Evolutionary conservation across 2,329 filamentous ascomycete species (phyloP), one percentile per base, ranked within the genome.

Genomic region (Ascochyta rabiei): DNA sequence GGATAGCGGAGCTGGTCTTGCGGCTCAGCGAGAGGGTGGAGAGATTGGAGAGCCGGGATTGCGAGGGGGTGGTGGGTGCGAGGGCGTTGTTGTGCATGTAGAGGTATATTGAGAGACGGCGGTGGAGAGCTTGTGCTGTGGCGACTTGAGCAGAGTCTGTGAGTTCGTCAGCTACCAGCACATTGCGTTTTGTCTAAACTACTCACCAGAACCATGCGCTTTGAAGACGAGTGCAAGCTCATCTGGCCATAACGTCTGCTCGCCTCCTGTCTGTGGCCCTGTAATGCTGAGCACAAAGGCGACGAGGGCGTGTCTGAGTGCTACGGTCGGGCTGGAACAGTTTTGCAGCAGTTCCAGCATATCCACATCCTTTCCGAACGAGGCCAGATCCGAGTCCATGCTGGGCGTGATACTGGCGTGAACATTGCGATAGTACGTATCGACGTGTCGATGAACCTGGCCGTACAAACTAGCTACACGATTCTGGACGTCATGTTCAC

Each of bases 381-480:
- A 48, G 1, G 60, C 53, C n/a, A 73, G 57, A n/a, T 63, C 70
- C 6, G 44, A 46, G 31, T 70, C 63, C 68, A 74, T 71, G 33
- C 63, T 72, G 2, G 70, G 65, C 15, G 70, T 73, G 10, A 73
- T 69, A 31, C 61, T 67, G 15, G 70, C 70, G 43, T 73, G 67
- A 4, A 71, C 67, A 39, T 74, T 69, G 41, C 72, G 68, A 48
- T 75, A 75, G 46, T 67, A 73, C 6, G 47, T 65, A 15, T 72
- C 67, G 34, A 74, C 54, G 46, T 72, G 71, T 7, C 51, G 48
- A 16, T 71, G 67, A 15, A 73, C 59, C 37, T 65, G 57, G 19
- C 45, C 59, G 45, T 74, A 73, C 21, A 75, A 44, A 8, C 33
- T 53, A 1, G 63, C 47, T 1, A 71, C 57, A n/a, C 54, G 60